These are phyloP conservation scores for Aschersonia sp. DNA, from an alignment of 2,329 filamentous ascomycete species.

Conservation along the genomic window DNA sequence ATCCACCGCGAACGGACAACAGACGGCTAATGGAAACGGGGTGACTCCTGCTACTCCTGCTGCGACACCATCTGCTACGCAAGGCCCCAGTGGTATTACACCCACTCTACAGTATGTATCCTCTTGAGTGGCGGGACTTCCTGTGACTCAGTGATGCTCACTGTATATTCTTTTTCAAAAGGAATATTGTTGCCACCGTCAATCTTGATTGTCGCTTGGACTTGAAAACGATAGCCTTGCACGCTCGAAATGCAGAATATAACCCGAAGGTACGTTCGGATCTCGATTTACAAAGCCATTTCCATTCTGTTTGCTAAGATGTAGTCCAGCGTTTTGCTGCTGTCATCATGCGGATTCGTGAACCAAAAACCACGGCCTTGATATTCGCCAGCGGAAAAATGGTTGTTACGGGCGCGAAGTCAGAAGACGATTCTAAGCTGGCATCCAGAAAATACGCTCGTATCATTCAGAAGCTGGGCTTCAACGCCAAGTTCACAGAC, in stretches of 20 bases:
- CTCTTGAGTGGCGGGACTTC: constrained; percentile 19
- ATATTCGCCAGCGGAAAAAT: constrained; percentile 99
- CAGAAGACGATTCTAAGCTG: constrained; percentile 93
- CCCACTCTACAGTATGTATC: constrained; percentile 91
- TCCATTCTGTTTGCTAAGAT: constrained; percentile 4
- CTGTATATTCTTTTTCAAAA: constrained; percentile 32
- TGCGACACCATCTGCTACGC: constrained; percentile 73
- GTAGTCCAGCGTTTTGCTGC: constrained; percentile 69
- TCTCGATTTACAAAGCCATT: neutral
- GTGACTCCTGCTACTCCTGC: constrained; percentile 83
- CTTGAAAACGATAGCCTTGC: constrained; percentile 95
- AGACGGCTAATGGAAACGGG: constrained; percentile 55
- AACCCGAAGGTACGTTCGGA: constrained; percentile 69
- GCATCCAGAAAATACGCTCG: constrained; percentile 95
- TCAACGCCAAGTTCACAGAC: constrained; percentile 98
- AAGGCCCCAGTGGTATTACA: constrained; percentile 77
- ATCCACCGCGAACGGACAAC: constrained; percentile 29
- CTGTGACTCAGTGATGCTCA: constrained; percentile 35
- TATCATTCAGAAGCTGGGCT: constrained; percentile 98
- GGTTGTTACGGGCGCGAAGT: constrained; percentile 97
- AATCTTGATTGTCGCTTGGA: constrained; percentile 96
- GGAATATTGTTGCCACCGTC: constrained; percentile 98
- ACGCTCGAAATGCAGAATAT: constrained; percentile 97
- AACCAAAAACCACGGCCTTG: constrained; percentile 93
- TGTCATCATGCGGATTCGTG: constrained; percentile 98